Evolutionary conservation across 208 protist genomes (phyloP), one percentile per base, ranked within the genome.

Genomic region (Leishmania tarentolae): DNA sequence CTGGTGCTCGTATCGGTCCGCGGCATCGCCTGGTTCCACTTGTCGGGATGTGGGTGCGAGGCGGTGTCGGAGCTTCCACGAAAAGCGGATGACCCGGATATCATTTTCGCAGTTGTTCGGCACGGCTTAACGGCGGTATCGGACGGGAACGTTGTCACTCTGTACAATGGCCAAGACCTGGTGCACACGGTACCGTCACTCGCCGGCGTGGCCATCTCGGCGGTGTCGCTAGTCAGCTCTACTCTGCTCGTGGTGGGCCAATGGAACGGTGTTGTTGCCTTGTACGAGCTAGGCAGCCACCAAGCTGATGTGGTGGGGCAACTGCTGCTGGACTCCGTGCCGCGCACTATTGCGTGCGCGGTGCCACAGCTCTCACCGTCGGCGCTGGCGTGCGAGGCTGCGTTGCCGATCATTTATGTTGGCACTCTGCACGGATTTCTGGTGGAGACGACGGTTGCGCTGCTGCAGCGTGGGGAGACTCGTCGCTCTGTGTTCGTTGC

Each of bases 401-500:
- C 35, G 63, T 81, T 31, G 68, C 79, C 35, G 65, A 80, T 75
- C 21, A 78, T 75, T 40, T 85, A 81, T 76, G 65, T 85, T 4
- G 82, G 82, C 57, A 80, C 76, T 6, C 61, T 88, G 31, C 46
- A 87, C 66, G 87, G 87, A 9, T 71, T 59, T 63, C 71, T 91
- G 13, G 73, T 83, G 1, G 87, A 88, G 77, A 86, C 86, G 21
- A 81, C 80, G 9, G 78, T 59, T 4, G 69, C 61, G 0, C 82
- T 80, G 5, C 44, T 85, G 31, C 57, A 76, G 47, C 37, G 56
- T 35, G 83, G 59, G 37, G 83, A 68, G n/a, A 59, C 78, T 66
- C 70, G 76, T 6, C 86, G 80, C 17, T 74, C 77, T 31, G 61
- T 83, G 31, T 77, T 78, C 19, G 86, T 91, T 21, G 90, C 87